Evolutionary conservation across 1,284 basidiomycete genomes (phyloP).

Genomic region (Earliella scabrosa): DNA sequence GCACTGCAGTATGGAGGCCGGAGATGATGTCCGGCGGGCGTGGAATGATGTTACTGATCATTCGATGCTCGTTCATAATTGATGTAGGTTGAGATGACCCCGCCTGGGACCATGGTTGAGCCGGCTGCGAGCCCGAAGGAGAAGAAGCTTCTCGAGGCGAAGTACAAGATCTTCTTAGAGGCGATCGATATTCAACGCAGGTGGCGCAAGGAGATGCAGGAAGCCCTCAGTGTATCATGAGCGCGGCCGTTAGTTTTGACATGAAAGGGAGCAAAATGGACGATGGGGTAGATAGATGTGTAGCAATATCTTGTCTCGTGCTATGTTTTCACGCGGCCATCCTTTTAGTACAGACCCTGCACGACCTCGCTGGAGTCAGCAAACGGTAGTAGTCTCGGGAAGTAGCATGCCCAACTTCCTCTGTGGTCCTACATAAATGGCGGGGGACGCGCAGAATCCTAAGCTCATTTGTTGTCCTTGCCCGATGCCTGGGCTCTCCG

Average conservation of each 20-base stretch:
- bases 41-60: not conserved
- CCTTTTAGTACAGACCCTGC: too few species aligned
- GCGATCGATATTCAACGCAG: conserved; percentile 85
- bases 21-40: not conserved
- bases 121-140: conserved; percentile 68
- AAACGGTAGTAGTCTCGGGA: too few species aligned
- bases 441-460: too few species aligned
- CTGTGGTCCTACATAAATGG: too few species aligned
- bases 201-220: conserved; percentile 78
- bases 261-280: not conserved
- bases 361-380: too few species aligned
- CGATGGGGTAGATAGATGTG: not conserved
- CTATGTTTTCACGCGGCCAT: too few species aligned
- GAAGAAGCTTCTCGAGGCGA: conserved; percentile 82
- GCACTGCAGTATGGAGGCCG: too few species aligned
- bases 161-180: conserved; percentile 94
- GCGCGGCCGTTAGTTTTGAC: not conserved
- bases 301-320: too few species aligned
- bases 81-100: conserved; percentile 87
- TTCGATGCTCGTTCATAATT: not conserved
- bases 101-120: conserved; percentile 76
- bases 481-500: too few species aligned
- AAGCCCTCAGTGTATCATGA: conserved; percentile 40
- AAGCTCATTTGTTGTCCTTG: too few species aligned
- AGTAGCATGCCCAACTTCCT: too few species aligned